These are phyloP conservation scores for Balakata baccata DNA, from an alignment of 345 rosid species.

Conservation along the genomic window DNA sequence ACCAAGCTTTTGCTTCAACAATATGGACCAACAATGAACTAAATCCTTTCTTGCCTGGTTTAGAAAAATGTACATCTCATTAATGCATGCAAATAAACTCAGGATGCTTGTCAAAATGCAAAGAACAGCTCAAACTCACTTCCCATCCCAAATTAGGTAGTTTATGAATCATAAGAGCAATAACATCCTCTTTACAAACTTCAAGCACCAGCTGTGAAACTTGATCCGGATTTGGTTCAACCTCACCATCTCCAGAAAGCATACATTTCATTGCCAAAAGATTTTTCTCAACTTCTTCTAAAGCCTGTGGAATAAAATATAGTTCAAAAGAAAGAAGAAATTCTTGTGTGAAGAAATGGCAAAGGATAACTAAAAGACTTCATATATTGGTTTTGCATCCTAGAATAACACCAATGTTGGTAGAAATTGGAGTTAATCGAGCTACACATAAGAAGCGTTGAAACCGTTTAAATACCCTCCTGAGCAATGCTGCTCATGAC, in stretches of 20 bases:
- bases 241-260: constrained; percentile 88
- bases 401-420: not conserved
- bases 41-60: constrained; percentile 85
- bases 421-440: not conserved
- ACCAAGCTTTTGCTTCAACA: constrained; percentile 78
- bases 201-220: constrained; percentile 68
- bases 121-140: constrained; percentile 45
- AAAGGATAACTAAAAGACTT: too few species aligned
- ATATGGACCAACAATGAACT: constrained; percentile 82
- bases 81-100: not conserved
- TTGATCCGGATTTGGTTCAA: constrained; percentile 75
- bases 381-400: not conserved
- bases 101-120: not conserved
- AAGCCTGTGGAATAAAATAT: constrained; percentile 44
- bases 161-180: constrained; percentile 71
- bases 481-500: not conserved
- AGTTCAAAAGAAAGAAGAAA: not conserved
- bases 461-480: not conserved
- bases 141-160: constrained; percentile 87
- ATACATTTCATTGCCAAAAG: constrained; percentile 62
- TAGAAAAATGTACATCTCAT: not conserved
- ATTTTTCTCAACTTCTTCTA: constrained; percentile 95
- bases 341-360: not conserved
- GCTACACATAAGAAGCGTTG: not conserved
- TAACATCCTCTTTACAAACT: constrained; percentile 85